Evolutionary conservation across 2,329 filamentous ascomycete species (phyloP).

Genomic region (Nectriaceae sp.): DNA sequence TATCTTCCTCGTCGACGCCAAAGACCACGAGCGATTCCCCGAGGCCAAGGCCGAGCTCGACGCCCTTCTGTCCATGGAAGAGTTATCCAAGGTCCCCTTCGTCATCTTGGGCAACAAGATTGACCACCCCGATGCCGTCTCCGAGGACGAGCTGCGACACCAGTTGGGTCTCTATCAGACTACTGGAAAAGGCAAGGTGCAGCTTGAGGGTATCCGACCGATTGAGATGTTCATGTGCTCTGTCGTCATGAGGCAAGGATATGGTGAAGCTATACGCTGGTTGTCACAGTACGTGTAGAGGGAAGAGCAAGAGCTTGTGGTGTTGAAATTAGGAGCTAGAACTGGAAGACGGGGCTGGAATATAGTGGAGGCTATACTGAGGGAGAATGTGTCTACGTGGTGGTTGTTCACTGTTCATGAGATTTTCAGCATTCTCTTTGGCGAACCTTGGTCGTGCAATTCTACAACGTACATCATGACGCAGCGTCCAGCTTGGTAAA

Average conservation of each 20-base stretch:
- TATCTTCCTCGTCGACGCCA: constrained; percentile 96
- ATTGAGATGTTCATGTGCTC: constrained; percentile 99
- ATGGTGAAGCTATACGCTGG: constrained; percentile 90
- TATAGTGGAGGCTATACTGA: constrained; percentile 15
- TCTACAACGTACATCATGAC: constrained; percentile 22
- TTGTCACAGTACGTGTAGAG: constrained; percentile 85
- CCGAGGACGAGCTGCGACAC: constrained; percentile 91
- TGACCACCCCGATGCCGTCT: constrained; percentile 93
- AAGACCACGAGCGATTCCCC: constrained; percentile 90
- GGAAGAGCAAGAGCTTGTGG: constrained; percentile 6
- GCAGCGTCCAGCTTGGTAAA: constrained; percentile 8
- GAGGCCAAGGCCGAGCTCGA: constrained; percentile 98
- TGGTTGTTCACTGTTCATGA: constrained; percentile 30
- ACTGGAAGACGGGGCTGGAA: constrained; percentile 13
- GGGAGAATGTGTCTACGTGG: neutral
- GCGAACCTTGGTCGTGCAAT: constrained; percentile 38
- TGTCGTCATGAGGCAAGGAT: constrained; percentile 96
- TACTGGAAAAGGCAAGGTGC: constrained; percentile 93
- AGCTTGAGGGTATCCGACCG: constrained; percentile 86
- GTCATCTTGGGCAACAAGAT: constrained; percentile 99
- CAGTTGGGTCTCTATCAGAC: constrained; percentile 94
- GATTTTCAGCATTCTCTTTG: constrained; percentile 38
- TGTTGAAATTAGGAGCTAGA: constrained; percentile 5
- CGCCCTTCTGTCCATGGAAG: constrained; percentile 93
- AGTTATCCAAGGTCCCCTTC: constrained; percentile 93